Percentiles rank a stretch among this genome's conserved stretches.
Conservation (phyloP, 208 protist genomes). For the Trypanosoma brucei region DNA sequence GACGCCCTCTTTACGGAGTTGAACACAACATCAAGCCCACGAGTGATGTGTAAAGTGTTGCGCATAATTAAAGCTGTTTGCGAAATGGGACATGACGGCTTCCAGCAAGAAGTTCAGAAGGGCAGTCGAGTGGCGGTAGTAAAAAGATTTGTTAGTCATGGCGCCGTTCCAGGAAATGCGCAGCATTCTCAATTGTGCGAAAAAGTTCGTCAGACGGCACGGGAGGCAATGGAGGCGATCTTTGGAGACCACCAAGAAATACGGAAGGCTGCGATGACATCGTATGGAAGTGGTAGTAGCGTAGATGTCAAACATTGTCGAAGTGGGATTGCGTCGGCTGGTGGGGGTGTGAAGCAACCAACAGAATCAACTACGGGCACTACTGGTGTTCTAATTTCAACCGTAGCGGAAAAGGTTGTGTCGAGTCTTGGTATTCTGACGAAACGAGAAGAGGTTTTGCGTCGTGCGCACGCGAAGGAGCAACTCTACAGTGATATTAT, state of each 20-base stretch:
- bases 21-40: conserved; percentile 23
- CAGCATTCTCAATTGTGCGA: conserved; percentile 61
- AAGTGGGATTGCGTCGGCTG: no score
- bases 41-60: conserved; percentile 58
- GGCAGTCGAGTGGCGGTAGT: conserved; percentile 21
- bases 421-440: conserved; percentile 10
- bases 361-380: background rate
- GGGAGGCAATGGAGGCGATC: conserved; percentile 39
- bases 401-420: conserved; percentile 19
- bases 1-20: conserved; percentile 41
- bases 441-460: background rate
- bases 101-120: conserved; percentile 56
- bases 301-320: no score
- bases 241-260: conserved; percentile 33
- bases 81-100: conserved; percentile 58
- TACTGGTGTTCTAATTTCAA: conserved; percentile 9
- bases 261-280: background rate
- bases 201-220: conserved; percentile 47
- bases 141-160: conserved; percentile 41
- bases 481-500: no score
- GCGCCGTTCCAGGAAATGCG: conserved; percentile 32
- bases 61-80: conserved; percentile 60
- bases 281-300: conserved; percentile 5
- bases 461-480: no score
- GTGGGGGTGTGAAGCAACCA: conserved; percentile 2